A percentile compares a stretch with the other conserved stretches of the same genome.
Conservation (phyloP, 768 basidiomycete genomes). For the Mycena albidolilacea region DNA sequence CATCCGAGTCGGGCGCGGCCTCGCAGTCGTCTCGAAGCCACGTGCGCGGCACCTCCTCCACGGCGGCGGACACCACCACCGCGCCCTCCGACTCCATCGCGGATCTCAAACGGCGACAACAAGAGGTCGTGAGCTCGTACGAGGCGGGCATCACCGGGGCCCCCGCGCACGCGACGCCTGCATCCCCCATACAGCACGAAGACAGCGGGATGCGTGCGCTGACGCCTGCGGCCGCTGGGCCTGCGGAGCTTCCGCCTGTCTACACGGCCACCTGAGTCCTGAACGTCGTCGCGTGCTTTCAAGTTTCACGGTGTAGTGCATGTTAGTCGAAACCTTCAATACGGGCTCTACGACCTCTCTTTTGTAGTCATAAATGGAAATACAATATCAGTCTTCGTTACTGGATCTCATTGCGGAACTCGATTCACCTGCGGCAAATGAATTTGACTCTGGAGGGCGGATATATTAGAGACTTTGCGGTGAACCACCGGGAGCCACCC, state of each 20-base stretch:
- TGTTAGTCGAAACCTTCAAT: background rate
- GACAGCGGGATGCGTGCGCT: background rate
- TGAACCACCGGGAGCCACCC: too few relatives aligned
- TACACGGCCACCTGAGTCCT: background rate
- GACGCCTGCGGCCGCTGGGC: background rate
- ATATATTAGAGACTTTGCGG: too few relatives aligned
- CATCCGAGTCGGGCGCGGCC: background rate
- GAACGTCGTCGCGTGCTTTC: background rate
- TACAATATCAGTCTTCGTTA: background rate
- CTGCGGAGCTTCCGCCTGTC: background rate
- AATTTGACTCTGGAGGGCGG: too few relatives aligned
- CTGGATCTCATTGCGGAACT: too few relatives aligned
- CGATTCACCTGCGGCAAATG: too few relatives aligned
- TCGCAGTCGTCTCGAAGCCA: background rate
- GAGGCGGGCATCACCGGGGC: background rate
- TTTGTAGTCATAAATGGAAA: background rate
- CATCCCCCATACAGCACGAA: background rate
- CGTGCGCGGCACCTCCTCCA: background rate
- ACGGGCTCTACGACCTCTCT: background rate
- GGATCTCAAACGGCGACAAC: constrained; percentile 7
- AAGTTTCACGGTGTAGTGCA: background rate
- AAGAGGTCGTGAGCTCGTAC: constrained; percentile 1
- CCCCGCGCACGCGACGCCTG: background rate
- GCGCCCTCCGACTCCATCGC: background rate
- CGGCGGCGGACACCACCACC: background rate